phyloP scores from a whole-genome alignment of 257 asterid genomes.

The Plantago ovata region DNA sequence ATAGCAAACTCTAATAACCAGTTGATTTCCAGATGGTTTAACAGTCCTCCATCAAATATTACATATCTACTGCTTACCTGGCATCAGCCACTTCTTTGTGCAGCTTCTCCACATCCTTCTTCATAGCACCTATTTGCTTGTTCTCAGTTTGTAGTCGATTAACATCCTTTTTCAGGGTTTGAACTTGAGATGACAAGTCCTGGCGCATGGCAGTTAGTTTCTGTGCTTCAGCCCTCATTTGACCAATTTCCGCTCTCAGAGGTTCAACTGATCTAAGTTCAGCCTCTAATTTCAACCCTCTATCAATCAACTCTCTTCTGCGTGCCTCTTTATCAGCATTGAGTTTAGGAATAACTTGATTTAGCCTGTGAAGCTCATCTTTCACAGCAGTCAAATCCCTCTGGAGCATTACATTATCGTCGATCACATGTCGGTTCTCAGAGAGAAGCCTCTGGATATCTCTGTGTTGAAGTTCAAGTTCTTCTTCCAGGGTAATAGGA shows the following conservation, averaged over 20 bases:
- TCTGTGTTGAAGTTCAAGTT: slow-evolving; percentile 75
- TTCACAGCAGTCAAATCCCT: slow-evolving; percentile 71
- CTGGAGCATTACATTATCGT: slow-evolving; percentile 80
- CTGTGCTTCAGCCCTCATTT: slow-evolving; percentile 65
- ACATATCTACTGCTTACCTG: slow-evolving; percentile 41
- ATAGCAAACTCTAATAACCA: too few species aligned
- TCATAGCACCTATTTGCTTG: slow-evolving; percentile 54
- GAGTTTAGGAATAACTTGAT: slow-evolving; percentile 61
- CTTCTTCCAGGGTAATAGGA: slow-evolving; percentile 69
- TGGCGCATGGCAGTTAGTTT: slow-evolving; percentile 48
- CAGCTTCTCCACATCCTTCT: slow-evolving; percentile 65
- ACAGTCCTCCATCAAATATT: slow-evolving; percentile 5
- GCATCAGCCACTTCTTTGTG: slow-evolving; percentile 63
- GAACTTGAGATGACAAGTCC: slow-evolving; percentile 62
- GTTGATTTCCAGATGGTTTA: too few species aligned
- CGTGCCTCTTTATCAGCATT: slow-evolving; percentile 73
- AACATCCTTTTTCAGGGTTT: slow-evolving; percentile 60
- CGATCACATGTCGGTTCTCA: slow-evolving; percentile 69
- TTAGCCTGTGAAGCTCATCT: slow-evolving; percentile 72
- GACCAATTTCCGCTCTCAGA: slow-evolving; percentile 54
- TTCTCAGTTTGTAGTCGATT: slow-evolving; percentile 56
- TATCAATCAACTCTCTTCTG: slow-evolving; percentile 68
- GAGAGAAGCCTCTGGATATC: slow-evolving; percentile 65
- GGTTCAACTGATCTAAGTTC: slow-evolving; percentile 66
- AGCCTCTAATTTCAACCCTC: slow-evolving; percentile 72